Evolutionary conservation across 306 rosid genomes (phyloP), one percentile per base, ranked within the genome.

Genomic region (Cotoneaster glaucophyllus): DNA sequence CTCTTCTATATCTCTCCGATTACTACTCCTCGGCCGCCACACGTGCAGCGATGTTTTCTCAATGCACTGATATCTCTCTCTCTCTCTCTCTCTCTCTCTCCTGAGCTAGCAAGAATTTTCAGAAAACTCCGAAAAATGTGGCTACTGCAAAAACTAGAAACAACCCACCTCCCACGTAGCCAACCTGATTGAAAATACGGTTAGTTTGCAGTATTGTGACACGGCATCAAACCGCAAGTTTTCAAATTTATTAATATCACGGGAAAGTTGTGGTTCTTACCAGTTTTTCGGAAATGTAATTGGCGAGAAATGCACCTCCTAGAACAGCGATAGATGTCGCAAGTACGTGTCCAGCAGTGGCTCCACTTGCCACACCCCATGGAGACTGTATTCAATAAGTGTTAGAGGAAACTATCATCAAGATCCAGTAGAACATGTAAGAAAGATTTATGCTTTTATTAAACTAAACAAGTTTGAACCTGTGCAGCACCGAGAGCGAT

Each of bases 281-380:
- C 92, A 93, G 84, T 87, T 96, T 92, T 88, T 96, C 98, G 58
- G 99, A 96, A 78, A 96, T 96, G 90, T 92, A 89, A 66, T 88
- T 87, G 79, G 98, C 97, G 64, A 92, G 99, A 74, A 96, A 77
- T 63, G 98, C 97, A 62, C 99, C 99, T 79, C 98, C 98, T 13
- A 89, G 82, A 77, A 92, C 87, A 4, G 97, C 98, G 65, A 92
- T 80, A 58, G 83, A 69, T 26, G 99, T 96, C 8, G 98, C 98
- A 8, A 96, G 82, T 4, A 91, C 68, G 74, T 96, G 98, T 65
- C 98, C 98, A 5, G 91, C 95, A 52, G 87, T 92, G 79, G 98
- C 98, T 80, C 99, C 99, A 41, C 96, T 81, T 7, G 97, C 99
- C 81, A 90, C 98, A 53, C 99, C 99, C 98, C 96, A 92, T 14